phyloP scores from a whole-genome alignment of 352 stramenopile genomes.

The Phytopythium cucurbitacearum region DNA sequence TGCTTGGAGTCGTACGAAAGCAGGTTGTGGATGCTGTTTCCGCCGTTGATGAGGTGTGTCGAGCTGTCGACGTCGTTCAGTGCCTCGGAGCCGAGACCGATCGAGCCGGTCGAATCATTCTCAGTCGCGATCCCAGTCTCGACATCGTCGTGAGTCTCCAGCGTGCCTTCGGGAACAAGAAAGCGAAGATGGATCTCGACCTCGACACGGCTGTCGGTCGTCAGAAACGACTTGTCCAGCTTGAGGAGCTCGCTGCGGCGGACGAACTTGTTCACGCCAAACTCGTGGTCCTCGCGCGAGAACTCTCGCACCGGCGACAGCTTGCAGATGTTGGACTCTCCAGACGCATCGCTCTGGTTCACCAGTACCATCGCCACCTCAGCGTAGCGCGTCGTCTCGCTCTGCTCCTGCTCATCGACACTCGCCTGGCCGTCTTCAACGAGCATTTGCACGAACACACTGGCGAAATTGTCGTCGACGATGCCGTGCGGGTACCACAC shows the following conservation, averaged over 20 bases:
- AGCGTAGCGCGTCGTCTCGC: conserved; percentile 3
- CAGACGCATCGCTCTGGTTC: conserved; percentile 18
- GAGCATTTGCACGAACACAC: conserved; percentile 62
- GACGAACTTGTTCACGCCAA: conserved; percentile 53
- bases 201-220: conserved; percentile 35
- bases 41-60: not conserved
- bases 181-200: conserved; percentile 46
- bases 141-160: conserved; percentile 15
- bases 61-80: too few relatives aligned
- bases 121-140: conserved; percentile 5
- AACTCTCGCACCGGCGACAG: conserved; percentile 48
- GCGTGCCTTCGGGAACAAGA: conserved; percentile 11
- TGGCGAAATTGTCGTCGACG: conserved; percentile 37
- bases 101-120: conserved; percentile 3
- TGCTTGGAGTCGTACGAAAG: conserved; percentile 68
- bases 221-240: conserved; percentile 39
- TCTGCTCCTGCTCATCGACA: conserved; percentile 2
- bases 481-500: conserved; percentile 57
- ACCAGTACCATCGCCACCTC: conserved; percentile 46
- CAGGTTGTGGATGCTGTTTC: conserved; percentile 24
- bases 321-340: conserved; percentile 18
- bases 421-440: not conserved
- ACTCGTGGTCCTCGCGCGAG: conserved; percentile 39
- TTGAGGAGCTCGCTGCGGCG: conserved; percentile 40
- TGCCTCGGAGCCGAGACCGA: too few relatives aligned